Evolutionary conservation across 306 rosid genomes (phyloP), one percentile per base, ranked within the genome.

Genomic region (Castanea mollissima): DNA sequence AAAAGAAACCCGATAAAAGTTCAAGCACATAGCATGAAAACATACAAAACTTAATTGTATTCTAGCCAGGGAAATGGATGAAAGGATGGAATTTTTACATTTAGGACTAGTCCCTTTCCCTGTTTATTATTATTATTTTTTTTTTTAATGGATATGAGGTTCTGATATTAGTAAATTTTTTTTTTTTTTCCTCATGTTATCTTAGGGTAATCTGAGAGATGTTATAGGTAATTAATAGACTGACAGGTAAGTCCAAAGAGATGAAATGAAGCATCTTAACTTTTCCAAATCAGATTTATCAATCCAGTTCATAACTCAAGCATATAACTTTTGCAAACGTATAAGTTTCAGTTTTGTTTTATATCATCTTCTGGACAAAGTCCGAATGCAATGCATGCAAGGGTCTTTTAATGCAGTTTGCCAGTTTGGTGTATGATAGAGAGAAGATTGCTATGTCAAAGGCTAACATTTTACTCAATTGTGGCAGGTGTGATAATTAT

Each of bases 141-240:
- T 34, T 4, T 5, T 34, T 32, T 1, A 34, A 34, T 35, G 41
- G 41, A 35, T 35, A 35, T 35, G 41, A 35, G 8, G 7, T 76
- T 75, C 74, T 55, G 54, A 62, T 75, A 76, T 70, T 59, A 75
- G 41, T 49, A 34, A 65, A 57, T 55, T 7, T 20, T 63, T 55
- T 46, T 14, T 65, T 77, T 76, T 60, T 80, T 60, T 35, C 41
- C 8, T 76, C 68, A 6, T 74, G 79, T 81, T 93, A 76, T 83
- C 94, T 85, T 76, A 67, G 58, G 96, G 98, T 80, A 93, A 96
- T 87, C 86, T 90, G 74, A 91, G 89, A 83, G 98, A 93, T 85
- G 97, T 98, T 57, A 96, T 90, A 86, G 8, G 19, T 72, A 35
- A 35, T 35, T 35, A 35, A 35, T 35, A 35, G 41, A 35, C 83